Evolutionary conservation across 1,139 yeast genomes (phyloP).

Genomic region (Saccharomyces hybrid): DNA sequence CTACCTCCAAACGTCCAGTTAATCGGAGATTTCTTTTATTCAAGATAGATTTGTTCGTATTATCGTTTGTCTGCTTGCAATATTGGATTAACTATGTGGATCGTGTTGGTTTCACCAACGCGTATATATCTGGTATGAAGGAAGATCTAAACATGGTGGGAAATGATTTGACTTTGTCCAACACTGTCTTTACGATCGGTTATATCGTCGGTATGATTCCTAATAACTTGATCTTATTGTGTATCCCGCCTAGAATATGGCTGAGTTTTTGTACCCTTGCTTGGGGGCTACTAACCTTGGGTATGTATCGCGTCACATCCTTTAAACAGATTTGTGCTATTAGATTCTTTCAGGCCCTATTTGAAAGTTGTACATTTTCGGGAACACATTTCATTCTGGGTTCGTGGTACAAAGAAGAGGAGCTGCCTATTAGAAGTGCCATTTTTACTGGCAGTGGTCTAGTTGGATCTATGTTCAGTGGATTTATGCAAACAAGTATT

Average conservation of each 20-base stretch:
- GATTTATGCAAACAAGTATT: slow-evolving; percentile 59
- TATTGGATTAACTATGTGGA: slow-evolving; percentile 51
- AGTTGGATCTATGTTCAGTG: slow-evolving; percentile 47
- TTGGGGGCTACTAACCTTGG: slow-evolving; percentile 51
- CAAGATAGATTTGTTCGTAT: slow-evolving; percentile 50
- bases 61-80: slow-evolving; percentile 47
- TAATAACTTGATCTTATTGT: slow-evolving; percentile 43
- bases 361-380: slow-evolving; percentile 48
- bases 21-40: slow-evolving; percentile 38
- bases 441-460: slow-evolving; percentile 48
- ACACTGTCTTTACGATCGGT: slow-evolving; percentile 54
- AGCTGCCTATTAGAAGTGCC: slow-evolving; percentile 44
- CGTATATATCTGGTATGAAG: slow-evolving; percentile 57
- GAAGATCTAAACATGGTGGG: slow-evolving; percentile 46
- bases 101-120: slow-evolving; percentile 40
- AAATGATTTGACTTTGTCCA: slow-evolving; percentile 42
- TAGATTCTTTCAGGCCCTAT: slow-evolving; percentile 48
- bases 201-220: slow-evolving; percentile 54
- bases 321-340: slow-evolving; percentile 43
- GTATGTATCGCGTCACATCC: slow-evolving; percentile 40
- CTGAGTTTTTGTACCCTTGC: slow-evolving; percentile 45
- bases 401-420: slow-evolving; percentile 45
- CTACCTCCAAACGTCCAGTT: slow-evolving; percentile 5
- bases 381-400: slow-evolving; percentile 50
- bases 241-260: slow-evolving; percentile 49